Percentiles rank a stretch among this genome's conserved stretches.
Evolutionary conservation across 306 rosid species (phyloP).

Genomic region (Cicer chorassanicum): DNA sequence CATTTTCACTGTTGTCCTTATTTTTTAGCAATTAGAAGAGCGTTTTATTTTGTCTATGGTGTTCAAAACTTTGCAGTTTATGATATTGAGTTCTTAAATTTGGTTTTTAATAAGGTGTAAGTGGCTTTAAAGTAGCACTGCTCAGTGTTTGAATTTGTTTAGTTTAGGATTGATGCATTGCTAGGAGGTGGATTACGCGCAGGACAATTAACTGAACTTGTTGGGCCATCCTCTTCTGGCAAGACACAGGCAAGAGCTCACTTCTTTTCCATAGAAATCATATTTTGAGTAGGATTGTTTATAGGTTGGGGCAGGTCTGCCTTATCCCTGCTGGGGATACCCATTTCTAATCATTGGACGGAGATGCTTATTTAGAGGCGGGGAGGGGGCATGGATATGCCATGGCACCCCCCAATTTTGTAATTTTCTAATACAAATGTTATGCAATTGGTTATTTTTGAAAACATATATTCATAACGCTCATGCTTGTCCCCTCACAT

Average conservation of each 20-base stretch:
- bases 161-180: slow-evolving; percentile 69
- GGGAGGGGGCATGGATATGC: background rate
- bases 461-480: background rate
- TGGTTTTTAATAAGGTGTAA: slow-evolving; percentile 25
- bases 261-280: slow-evolving; percentile 18
- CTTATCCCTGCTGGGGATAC: background rate
- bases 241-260: slow-evolving; percentile 75
- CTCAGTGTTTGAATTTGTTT: slow-evolving; percentile 35
- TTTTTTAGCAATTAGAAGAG: slow-evolving; percentile 8
- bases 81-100: slow-evolving; percentile 7
- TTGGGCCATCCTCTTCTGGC: slow-evolving; percentile 86
- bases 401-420: background rate
- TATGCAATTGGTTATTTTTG: background rate
- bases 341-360: background rate
- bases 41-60: background rate
- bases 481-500: background rate
- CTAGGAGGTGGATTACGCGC: slow-evolving; percentile 81
- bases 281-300: slow-evolving; percentile 9
- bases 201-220: slow-evolving; percentile 89
- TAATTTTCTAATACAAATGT: background rate
- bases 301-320: background rate
- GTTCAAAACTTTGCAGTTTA: slow-evolving; percentile 25
- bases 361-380: background rate
- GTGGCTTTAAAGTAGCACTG: slow-evolving; percentile 23
- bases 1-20: background rate